A percentile compares a stretch with the other conserved stretches of the same genome.
phyloP scores from a whole-genome alignment of 2,329 filamentous ascomycete species.

The Colletotrichum shisoi region DNA sequence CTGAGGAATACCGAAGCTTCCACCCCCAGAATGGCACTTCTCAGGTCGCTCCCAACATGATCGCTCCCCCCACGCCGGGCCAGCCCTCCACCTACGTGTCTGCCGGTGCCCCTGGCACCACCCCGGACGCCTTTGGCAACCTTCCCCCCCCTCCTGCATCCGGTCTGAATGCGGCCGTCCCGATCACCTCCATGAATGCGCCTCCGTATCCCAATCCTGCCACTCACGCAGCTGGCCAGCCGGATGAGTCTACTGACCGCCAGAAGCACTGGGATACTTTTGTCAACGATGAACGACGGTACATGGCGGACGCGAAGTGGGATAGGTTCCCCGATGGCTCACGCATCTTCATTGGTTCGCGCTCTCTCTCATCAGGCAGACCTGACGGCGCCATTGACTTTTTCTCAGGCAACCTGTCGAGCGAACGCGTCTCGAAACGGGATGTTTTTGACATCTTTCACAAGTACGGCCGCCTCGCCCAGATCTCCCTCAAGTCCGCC shows the following conservation, averaged over 20 bases:
- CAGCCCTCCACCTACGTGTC: constrained; percentile 48
- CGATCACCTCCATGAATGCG: constrained; percentile 46
- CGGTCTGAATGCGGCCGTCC: constrained; percentile 44
- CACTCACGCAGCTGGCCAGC: constrained; percentile 45
- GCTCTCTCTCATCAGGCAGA: constrained; percentile 43
- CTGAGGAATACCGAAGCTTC: constrained; percentile 43
- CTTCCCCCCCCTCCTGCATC: constrained; percentile 46
- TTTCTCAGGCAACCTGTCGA: constrained; percentile 81
- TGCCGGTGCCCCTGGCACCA: constrained; percentile 44
- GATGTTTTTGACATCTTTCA: constrained; percentile 94
- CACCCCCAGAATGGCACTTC: constrained; percentile 50
- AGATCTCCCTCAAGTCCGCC: constrained; percentile 95
- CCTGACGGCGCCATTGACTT: constrained; percentile 34
- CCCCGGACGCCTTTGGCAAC: constrained; percentile 46
- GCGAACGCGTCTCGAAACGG: constrained; percentile 89
- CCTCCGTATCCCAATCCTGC: constrained; percentile 47
- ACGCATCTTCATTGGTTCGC: constrained; percentile 80
- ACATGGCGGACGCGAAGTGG: constrained; percentile 81
- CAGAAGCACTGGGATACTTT: constrained; percentile 77
- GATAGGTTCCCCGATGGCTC: constrained; percentile 80
- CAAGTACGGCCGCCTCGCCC: constrained; percentile 83
- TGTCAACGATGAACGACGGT: constrained; percentile 74
- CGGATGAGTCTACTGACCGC: constrained; percentile 55
- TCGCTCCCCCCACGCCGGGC: constrained; percentile 46
- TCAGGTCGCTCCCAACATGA: constrained; percentile 43